A percentile compares a stretch with the other conserved stretches of the same genome.
These are phyloP conservation scores for Rhizopogon salebrosus DNA, from an alignment of 768 basidiomycete genomes.

Conservation along the genomic window DNA sequence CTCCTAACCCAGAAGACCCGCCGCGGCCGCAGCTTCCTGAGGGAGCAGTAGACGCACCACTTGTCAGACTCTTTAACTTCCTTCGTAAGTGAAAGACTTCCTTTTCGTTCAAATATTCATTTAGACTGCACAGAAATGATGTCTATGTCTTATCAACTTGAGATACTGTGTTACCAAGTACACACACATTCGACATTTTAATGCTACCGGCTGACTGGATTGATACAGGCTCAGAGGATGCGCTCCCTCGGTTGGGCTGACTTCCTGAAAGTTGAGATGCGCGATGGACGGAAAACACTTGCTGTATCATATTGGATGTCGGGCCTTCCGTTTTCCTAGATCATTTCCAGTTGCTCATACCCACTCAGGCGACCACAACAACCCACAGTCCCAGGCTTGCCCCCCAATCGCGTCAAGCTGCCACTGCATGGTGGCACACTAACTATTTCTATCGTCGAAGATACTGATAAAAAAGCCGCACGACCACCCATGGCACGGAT, in stretches of 20 bases:
- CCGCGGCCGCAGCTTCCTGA: slow-evolving; percentile 47
- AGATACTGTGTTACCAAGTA: slow-evolving; percentile 78
- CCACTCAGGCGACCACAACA: slow-evolving; percentile 34
- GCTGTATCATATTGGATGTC: slow-evolving; percentile 87
- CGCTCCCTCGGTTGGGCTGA: slow-evolving; percentile 85
- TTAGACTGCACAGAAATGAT: slow-evolving; percentile 61
- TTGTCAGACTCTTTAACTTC: slow-evolving; percentile 83
- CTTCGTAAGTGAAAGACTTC: slow-evolving; percentile 55
- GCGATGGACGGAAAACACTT: slow-evolving; percentile 60
- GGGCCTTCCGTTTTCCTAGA: slow-evolving; percentile 14
- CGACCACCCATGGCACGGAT: slow-evolving; percentile 50
- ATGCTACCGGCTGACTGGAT: background rate
- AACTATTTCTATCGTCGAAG: slow-evolving; percentile 64
- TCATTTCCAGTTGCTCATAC: background rate
- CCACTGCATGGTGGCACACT: slow-evolving; percentile 68
- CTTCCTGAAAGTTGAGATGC: slow-evolving; percentile 66
- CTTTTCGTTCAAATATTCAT: background rate
- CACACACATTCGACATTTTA: slow-evolving; percentile 1
- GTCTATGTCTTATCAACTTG: slow-evolving; percentile 88
- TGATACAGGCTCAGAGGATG: slow-evolving; percentile 59
- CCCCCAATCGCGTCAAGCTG: slow-evolving; percentile 33
- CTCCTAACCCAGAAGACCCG: slow-evolving; percentile 36
- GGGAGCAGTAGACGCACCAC: slow-evolving; percentile 71
- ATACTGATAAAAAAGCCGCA: slow-evolving; percentile 39
- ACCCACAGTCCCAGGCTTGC: slow-evolving; percentile 22